Evolutionary conservation across 129 eudicot genomes (phyloP).

Genomic region (Sambucus nigra): DNA sequence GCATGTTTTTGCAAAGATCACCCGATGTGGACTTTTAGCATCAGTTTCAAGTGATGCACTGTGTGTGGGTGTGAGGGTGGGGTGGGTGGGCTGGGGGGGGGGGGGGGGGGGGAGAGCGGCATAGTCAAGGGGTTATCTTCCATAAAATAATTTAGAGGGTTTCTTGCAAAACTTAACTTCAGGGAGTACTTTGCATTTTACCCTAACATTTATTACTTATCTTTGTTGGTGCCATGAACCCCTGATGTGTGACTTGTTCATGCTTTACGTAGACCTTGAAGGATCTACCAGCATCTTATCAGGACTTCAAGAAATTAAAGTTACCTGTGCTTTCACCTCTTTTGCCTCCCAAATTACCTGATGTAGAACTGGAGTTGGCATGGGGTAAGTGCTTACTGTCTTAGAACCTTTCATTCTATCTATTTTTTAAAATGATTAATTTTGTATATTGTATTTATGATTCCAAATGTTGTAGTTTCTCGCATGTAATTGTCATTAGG

Average conservation of each 20-base stretch:
- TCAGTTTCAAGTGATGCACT: too few species aligned
- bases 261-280: slow-evolving; percentile 30
- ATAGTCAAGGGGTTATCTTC: too few species aligned
- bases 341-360: slow-evolving; percentile 41
- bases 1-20: too few species aligned
- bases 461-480: not conserved
- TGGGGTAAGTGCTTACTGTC: slow-evolving; percentile 52
- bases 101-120: too few species aligned
- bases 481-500: too few species aligned
- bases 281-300: slow-evolving; percentile 50
- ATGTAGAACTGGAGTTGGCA: slow-evolving; percentile 20
- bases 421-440: not conserved
- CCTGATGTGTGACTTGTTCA: not conserved
- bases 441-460: not conserved
- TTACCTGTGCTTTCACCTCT: slow-evolving; percentile 36
- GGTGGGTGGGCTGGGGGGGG: too few species aligned
- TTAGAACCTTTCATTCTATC: not conserved
- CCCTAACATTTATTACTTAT: not conserved
- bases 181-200: too few species aligned
- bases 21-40: too few species aligned
- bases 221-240: not conserved
- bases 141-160: too few species aligned
- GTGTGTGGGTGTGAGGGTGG: too few species aligned
- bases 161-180: too few species aligned
- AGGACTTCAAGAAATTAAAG: slow-evolving; percentile 46